Evolutionary conservation across 2,329 filamentous ascomycete species (phyloP), one percentile per base, ranked within the genome.

Genomic region (Acarospora socialis): DNA sequence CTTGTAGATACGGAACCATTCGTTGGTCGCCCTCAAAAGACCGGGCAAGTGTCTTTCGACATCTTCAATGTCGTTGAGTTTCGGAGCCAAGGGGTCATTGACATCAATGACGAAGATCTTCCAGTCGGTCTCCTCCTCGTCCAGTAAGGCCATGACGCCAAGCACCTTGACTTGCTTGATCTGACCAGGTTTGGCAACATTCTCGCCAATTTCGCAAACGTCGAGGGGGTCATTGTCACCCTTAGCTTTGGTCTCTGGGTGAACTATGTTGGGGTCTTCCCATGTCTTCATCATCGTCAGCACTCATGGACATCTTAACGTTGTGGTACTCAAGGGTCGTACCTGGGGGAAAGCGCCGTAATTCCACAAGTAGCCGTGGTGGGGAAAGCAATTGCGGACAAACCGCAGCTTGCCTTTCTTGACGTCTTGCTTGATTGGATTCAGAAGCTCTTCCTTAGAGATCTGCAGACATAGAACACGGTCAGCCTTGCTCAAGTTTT

Each of bases 1-100:
- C 74, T 98, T 98, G 80, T 98, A 98, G 75, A 98, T 98, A 62
- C 90, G 84, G 84, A 98, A 98, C 90, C 90, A 98, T 71, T 98
- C 90, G 57, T 98, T 98, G 57, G 87, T 95, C 56, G 90, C 90
- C 48, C 90, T 81, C 59, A 98, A 73, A 38, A 98, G 82, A 50
- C 90, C 90, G 39, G 90, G 90, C 37, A 98, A 77, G 68, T 95
- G 90, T 56, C 87, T 79, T 74, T 98, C 90, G 48, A 98, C 90
- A 57, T 98, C 90, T 73, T 95, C 90, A 43, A 95, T 78, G 60
- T 95, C 87, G 67, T 98, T 87, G 57, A 98, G 80, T 75, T 93
- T 93, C 54, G 81, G 64, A 35, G 90, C 90, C 44, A 98, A 72
- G 47, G 90, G 87, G 67, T 98, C 90, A 66, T 95, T 93, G 59